Base-by-base conservation (phyloP, 805 yeast species). In the Metschnikowia proteae region DNA sequence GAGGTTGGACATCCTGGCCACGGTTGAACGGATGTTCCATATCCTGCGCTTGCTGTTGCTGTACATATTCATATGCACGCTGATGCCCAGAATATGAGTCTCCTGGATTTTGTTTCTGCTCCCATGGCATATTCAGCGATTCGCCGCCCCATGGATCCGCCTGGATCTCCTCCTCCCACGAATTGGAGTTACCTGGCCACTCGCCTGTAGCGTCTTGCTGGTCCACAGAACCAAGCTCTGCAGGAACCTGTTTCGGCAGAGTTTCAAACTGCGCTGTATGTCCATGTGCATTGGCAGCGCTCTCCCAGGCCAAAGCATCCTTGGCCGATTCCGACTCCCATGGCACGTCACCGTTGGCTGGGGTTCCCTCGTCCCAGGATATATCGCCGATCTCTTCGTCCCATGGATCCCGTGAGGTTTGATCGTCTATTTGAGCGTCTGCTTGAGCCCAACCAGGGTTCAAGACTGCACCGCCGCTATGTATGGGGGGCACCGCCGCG, bases 321-420 rank as follows among this genome's bases (percentile, higher is more conserved):
- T 37, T 29, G n/a, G 26, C 22, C n/a, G 31, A 36, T 35, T 31
- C 42, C 27, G 35, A 6, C 5, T 35, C 39, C 51, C 36, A 45
- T 4, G 27, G 38, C 35, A 46, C 9, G 35, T 46, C 42, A n/a
- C 36, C n/a, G 7, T 10, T 32, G 13, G 11, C 26, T n/a, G 53
- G 48, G 30, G 31, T 22, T 3, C 54, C 57, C 37, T 51, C 57
- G 32, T 55, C 55, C 58, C 57, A 55, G 5, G 55, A 50, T 27
- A 53, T 41, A 8, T 53, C 55, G n/a, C 53, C 56, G 29, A 53
- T 48, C 27, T 53, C 55, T 25, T 55, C 58, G 37, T 55, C 56
- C 58, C 58, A 55, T 5, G 56, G 54, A 36, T 52, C 56, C 10
- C 33, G 8, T 7, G 29, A 17, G 4, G 8, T 8, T 10, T 22